Percentiles rank a stretch among this genome's conserved stretches.
These are phyloP conservation scores for Debaryomyces tyrocola DNA, from an alignment of 805 yeast genomes.

Conservation along the genomic window DNA sequence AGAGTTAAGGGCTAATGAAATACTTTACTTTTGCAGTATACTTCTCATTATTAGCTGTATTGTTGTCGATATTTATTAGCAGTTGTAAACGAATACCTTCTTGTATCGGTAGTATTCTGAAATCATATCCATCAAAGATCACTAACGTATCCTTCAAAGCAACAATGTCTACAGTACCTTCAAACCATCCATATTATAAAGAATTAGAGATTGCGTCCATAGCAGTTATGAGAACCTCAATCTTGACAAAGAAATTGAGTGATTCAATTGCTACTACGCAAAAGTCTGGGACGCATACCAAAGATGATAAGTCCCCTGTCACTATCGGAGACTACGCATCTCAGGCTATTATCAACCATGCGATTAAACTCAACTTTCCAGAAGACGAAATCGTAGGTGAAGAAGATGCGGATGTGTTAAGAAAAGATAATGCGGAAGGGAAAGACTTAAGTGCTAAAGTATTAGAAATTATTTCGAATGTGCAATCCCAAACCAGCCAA, in stretches of 20 bases:
- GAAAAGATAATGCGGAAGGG: constrained; percentile 40
- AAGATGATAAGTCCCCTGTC: constrained; percentile 90
- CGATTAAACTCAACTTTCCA: constrained; percentile 79
- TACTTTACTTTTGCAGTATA: background rate
- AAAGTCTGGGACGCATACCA: constrained; percentile 63
- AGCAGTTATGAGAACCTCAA: constrained; percentile 87
- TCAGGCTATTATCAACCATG: constrained; percentile 87
- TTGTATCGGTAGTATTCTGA: background rate
- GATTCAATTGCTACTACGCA: constrained; percentile 50
- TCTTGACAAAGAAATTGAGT: constrained; percentile 65
- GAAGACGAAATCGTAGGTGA: constrained; percentile 84
- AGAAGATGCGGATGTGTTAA: constrained; percentile 76
- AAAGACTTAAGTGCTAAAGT: constrained; percentile 53
- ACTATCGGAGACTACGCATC: constrained; percentile 96
- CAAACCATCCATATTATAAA: constrained; percentile 45
- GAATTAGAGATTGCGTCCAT: constrained; percentile 81
- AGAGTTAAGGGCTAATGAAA: background rate
- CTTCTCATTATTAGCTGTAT: constrained; percentile 3
- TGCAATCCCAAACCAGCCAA: constrained; percentile 45
- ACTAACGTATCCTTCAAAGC: background rate
- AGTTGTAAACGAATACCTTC: background rate
- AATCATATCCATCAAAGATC: background rate
- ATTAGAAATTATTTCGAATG: constrained; percentile 55
- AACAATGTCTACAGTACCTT: constrained; percentile 5
- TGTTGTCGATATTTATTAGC: constrained; percentile 4